Evolutionary conservation across 306 rosid genomes (phyloP), one percentile per base, ranked within the genome.

Genomic region (Vachellia collinsii): DNA sequence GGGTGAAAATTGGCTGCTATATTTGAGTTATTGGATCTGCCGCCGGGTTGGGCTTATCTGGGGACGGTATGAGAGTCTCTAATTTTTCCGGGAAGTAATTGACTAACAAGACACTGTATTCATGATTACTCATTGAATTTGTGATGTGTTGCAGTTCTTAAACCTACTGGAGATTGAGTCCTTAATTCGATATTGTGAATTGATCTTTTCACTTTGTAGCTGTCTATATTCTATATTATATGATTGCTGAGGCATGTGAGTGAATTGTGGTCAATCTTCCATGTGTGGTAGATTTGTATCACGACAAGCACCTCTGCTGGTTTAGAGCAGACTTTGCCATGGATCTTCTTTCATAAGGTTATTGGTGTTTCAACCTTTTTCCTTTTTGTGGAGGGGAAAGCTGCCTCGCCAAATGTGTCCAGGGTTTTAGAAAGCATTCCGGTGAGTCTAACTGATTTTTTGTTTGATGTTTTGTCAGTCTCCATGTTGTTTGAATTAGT

Each of bases 321-420:
- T 73, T 83, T 95, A 77, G 96, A 93, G 80, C 99, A 95, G 87
- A 91, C 83, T 51, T 87, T 95, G 84, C 99, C 99, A 1, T 93
- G 99, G 99, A 89, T 95, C 72, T 95, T 85, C 84, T 95, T 91
- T 86, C 99, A 95, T 79, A 95, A 93, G 85, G 94, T 95, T 39
- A 83, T 95, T 74, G 99, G 99, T 79, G 99, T 95, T 78, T 90
- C 99, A 0, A 89, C 13, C 80, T 95, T 93, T 72, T 83, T 91
- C 25, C 96, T 95, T 75, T 95, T 95, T 43, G 98, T 95, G 29
- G 99, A 95, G 87, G 99, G 97, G 79, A 93, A 91, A 79, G 99
- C 99, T 78, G 96, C 99, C 19, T 86, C 96, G 2, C 85, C 93
- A n/a, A 86, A 90, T 79, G 94, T 95, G 50, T 79, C 98, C 39